phyloP scores from a whole-genome alignment of 2,329 filamentous ascomycete genomes.

The Colletotrichum tropicale region DNA sequence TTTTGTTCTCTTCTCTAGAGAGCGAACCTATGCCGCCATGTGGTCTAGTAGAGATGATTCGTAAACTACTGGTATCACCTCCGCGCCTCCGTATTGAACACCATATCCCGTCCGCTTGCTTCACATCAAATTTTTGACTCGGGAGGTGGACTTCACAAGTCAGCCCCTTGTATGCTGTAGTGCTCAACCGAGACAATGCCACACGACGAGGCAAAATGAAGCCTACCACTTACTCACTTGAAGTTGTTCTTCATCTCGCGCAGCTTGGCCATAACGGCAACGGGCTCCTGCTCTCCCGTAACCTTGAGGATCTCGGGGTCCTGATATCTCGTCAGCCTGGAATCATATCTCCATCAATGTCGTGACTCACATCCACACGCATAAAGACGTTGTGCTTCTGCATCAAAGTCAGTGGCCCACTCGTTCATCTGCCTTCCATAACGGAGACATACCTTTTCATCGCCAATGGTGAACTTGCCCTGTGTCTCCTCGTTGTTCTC shows the following conservation, averaged over 20 bases:
- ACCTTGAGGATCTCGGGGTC: constrained; percentile 85
- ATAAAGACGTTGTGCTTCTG: constrained; percentile 97
- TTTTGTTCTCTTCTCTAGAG: no score
- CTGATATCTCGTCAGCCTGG: constrained; percentile 40
- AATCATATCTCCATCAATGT: not conserved
- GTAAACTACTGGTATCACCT: not conserved
- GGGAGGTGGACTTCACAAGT: constrained; percentile 28
- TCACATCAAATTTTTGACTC: constrained; percentile 35
- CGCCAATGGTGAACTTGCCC: constrained; percentile 94
- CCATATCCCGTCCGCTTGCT: not conserved
- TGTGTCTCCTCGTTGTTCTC: constrained; percentile 86
- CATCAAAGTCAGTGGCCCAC: constrained; percentile 8
- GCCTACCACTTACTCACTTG: constrained; percentile 54
- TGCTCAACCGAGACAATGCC: not conserved
- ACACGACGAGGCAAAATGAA: not conserved
- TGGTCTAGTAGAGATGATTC: not conserved
- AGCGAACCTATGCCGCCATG: no score
- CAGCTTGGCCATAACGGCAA: constrained; percentile 84
- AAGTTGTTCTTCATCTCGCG: constrained; percentile 90
- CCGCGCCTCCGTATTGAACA: not conserved
- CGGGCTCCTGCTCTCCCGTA: constrained; percentile 79
- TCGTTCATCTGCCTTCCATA: not conserved
- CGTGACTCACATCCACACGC: constrained; percentile 72
- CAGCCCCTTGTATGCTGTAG: not conserved
- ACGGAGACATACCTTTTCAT: constrained; percentile 77